These are phyloP conservation scores for Debaryomycetaceae sp. DNA, from an alignment of 1,139 yeast genomes.

Conservation along the genomic window DNA sequence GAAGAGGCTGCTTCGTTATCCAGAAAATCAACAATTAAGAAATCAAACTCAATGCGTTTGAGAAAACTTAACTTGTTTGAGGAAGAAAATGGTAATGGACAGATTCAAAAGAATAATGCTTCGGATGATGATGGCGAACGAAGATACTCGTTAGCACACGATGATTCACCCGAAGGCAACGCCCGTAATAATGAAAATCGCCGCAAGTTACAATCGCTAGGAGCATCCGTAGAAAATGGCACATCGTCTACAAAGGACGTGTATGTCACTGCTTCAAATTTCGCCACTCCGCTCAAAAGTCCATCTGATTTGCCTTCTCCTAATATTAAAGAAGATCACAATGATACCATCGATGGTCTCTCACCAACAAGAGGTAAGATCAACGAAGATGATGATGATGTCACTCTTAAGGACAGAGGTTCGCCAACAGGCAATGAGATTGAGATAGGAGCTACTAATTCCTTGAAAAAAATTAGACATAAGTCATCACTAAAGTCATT, in stretches of 20 bases:
- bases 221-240: slow-evolving; percentile 16
- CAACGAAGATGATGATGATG: slow-evolving; percentile 6
- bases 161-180: neutral
- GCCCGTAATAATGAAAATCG: slow-evolving; percentile 3
- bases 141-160: neutral
- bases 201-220: slow-evolving; percentile 16
- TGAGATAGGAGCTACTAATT: neutral
- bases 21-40: slow-evolving; percentile 38
- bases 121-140: neutral
- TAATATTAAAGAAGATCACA: slow-evolving; percentile 1
- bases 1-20: slow-evolving; percentile 27
- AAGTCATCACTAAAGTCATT: slow-evolving; percentile 26
- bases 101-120: neutral
- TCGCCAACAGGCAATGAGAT: slow-evolving; percentile 14
- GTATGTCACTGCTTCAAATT: slow-evolving; percentile 40
- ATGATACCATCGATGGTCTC: neutral
- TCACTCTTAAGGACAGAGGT: slow-evolving; percentile 13
- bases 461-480: slow-evolving; percentile 6
- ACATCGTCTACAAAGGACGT: slow-evolving; percentile 28
- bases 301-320: neutral
- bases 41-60: slow-evolving; percentile 41
- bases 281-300: slow-evolving; percentile 10
- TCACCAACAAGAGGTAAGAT: neutral
- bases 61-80: slow-evolving; percentile 40
- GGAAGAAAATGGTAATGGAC: slow-evolving; percentile 9